Evolutionary conservation across 2,329 filamentous ascomycete species (phyloP).

Genomic region (Trichothecium roseum): DNA sequence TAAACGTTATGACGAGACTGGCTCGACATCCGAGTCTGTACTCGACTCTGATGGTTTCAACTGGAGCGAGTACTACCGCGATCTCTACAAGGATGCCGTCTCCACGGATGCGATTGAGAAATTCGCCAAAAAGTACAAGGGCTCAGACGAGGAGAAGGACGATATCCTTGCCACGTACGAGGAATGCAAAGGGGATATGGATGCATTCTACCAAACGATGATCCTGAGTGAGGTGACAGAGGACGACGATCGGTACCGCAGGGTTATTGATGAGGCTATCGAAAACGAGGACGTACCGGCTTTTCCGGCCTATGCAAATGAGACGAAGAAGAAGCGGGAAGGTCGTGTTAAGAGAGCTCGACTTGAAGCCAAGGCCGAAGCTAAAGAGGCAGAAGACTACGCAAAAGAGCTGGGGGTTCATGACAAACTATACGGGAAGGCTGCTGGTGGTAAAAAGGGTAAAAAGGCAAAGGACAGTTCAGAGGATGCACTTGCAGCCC

Average conservation of each 20-base stretch:
- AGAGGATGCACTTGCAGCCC: constrained; percentile 52
- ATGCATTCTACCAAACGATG: constrained; percentile 65
- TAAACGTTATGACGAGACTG: constrained; percentile 80
- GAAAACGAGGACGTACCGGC: constrained; percentile 52
- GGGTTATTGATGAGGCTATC: constrained; percentile 75
- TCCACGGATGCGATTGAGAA: constrained; percentile 63
- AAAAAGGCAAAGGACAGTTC: constrained; percentile 30
- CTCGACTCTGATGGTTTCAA: constrained; percentile 72
- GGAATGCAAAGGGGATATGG: constrained; percentile 63
- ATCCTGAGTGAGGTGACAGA: constrained; percentile 78
- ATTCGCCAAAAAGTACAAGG: constrained; percentile 71
- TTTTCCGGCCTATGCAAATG: constrained; percentile 61
- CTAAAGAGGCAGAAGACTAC: constrained; percentile 61
- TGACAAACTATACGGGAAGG: constrained; percentile 51
- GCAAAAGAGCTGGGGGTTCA: constrained; percentile 66
- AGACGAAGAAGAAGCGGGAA: constrained; percentile 55
- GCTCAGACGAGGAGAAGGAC: constrained; percentile 71
- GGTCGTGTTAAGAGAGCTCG: constrained; percentile 47
- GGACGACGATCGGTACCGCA: constrained; percentile 77
- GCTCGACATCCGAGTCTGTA: constrained; percentile 76
- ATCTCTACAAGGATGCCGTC: constrained; percentile 70
- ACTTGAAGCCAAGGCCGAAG: constrained; percentile 43
- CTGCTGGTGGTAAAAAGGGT: constrained; percentile 33
- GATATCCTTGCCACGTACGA: constrained; percentile 73
- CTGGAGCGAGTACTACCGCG: constrained; percentile 83